Evolutionary conservation across 202 grass and related monocot species (phyloP).

Genomic region (Elaeis oleifera): DNA sequence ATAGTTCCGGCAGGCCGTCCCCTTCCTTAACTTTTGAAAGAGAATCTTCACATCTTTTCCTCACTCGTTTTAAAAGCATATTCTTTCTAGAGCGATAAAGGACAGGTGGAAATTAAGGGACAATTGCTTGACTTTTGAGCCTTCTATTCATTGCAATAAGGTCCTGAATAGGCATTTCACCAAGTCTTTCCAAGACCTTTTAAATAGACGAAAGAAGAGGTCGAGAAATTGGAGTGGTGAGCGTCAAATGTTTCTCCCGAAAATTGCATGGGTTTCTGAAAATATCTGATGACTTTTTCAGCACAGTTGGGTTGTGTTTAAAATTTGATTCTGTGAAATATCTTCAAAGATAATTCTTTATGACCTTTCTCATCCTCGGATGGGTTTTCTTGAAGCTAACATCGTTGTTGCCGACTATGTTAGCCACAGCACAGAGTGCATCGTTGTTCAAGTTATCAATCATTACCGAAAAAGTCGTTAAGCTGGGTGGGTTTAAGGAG

Average conservation of each 20-base stretch:
- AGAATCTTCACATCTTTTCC: conserved; percentile 23
- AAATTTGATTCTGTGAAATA: conserved; percentile 20
- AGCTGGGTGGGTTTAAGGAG: not conserved
- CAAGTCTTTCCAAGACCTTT: conserved; percentile 27
- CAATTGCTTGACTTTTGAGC: conserved; percentile 20
- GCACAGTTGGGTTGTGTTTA: not conserved
- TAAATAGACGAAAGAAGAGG: conserved; percentile 29
- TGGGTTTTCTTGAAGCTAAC: conserved; percentile 16
- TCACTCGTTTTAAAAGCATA: conserved; percentile 16
- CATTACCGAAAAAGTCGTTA: conserved; percentile 18
- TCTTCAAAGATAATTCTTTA: conserved; percentile 29
- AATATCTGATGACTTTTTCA: conserved; percentile 18
- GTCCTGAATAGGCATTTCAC: conserved; percentile 26
- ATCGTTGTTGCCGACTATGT: conserved; percentile 5
- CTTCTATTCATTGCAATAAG: conserved; percentile 42
- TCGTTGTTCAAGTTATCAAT: conserved; percentile 28
- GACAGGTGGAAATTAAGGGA: conserved; percentile 19
- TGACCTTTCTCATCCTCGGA: conserved; percentile 15
- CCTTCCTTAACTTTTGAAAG: conserved; percentile 25
- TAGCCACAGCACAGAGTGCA: conserved; percentile 32
- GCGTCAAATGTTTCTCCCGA: conserved; percentile 12
- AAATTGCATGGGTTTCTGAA: conserved; percentile 26
- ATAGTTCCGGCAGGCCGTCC: conserved; percentile 25
- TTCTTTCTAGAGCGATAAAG: conserved; percentile 10
- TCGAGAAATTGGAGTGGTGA: conserved; percentile 22